phyloP scores from a whole-genome alignment of 768 basidiomycete species.

The Rhodosporidiobolus odoratus region DNA sequence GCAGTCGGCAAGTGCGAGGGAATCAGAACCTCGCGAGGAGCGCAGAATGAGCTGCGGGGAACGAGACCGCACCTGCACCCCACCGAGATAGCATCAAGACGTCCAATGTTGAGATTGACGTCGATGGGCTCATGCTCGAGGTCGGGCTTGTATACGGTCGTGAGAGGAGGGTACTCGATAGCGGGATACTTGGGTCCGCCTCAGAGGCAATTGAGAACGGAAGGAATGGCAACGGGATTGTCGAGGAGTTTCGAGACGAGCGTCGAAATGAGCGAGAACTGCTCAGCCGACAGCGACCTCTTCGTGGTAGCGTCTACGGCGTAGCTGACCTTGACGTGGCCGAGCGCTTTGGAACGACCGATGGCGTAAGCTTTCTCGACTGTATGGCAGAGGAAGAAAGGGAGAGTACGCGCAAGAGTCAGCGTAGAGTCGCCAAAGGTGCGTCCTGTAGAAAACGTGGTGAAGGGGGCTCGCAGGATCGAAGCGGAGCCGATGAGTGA shows the following conservation, averaged over 20 bases:
- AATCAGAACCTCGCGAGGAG: neutral
- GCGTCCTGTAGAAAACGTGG: no score
- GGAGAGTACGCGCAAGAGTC: neutral
- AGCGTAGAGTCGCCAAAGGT: no score
- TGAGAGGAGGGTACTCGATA: no score
- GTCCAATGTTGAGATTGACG: slow-evolving; percentile 41
- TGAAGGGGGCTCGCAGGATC: neutral
- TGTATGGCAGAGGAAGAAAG: neutral
- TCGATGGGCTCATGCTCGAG: slow-evolving; percentile 14
- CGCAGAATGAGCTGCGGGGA: neutral
- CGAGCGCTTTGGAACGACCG: no score
- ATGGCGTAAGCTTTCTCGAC: neutral
- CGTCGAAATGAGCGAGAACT: slow-evolving; percentile 62
- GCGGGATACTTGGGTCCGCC: neutral
- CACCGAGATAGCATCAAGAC: slow-evolving; percentile 41
- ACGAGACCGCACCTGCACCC: neutral
- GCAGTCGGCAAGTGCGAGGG: neutral
- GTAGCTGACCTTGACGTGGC: no score
- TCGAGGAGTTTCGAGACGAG: slow-evolving; percentile 56
- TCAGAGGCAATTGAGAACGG: neutral
- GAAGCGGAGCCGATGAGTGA: neutral
- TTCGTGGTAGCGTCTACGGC: no score
- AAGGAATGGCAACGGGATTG: neutral
- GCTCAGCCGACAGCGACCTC: neutral
- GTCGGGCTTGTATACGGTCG: neutral